phyloP scores from a whole-genome alignment of 306 rosid species.

The Glycyrrhiza uralensis region DNA sequence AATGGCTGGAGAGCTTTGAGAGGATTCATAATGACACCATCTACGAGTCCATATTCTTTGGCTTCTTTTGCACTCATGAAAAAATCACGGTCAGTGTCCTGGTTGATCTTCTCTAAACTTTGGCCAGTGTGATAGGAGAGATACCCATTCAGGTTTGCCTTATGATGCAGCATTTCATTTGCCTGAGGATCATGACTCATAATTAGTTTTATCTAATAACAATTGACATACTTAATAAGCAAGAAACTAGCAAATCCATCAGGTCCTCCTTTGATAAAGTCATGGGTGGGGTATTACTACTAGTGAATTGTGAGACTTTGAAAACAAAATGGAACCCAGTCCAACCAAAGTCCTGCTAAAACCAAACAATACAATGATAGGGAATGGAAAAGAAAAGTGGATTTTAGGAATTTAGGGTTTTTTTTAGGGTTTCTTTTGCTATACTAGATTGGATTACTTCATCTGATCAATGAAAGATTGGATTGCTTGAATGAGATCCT shows the following conservation, averaged over 20 bases:
- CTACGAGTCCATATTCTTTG: constrained; percentile 89
- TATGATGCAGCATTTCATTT: constrained; percentile 95
- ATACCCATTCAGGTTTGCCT: constrained; percentile 89
- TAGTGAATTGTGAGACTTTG: not conserved
- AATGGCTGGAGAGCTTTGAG: constrained; percentile 89
- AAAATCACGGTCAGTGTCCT: constrained; percentile 92
- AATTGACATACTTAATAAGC: not conserved
- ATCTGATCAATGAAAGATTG: not conserved
- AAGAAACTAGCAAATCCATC: not conserved
- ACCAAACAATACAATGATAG: not conserved
- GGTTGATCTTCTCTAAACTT: constrained; percentile 81
- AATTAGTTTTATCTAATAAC: constrained; percentile 22
- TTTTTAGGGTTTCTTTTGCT: not conserved
- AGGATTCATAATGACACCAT: constrained; percentile 90
- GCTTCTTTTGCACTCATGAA: constrained; percentile 99
- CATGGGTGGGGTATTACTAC: not conserved
- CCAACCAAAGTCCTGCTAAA: not conserved
- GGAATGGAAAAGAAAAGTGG: not conserved
- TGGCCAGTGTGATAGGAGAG: constrained; percentile 94
- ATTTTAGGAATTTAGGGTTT: not conserved
- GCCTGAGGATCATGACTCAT: constrained; percentile 46
- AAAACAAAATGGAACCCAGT: not conserved
- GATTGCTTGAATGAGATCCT: not conserved
- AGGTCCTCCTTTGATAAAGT: not conserved
- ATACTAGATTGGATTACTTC: no score